Percentiles rank a stretch among this genome's conserved stretches.
Conservation (phyloP, 2,329 filamentous ascomycete genomes). For the Fusarium sp. region DNA sequence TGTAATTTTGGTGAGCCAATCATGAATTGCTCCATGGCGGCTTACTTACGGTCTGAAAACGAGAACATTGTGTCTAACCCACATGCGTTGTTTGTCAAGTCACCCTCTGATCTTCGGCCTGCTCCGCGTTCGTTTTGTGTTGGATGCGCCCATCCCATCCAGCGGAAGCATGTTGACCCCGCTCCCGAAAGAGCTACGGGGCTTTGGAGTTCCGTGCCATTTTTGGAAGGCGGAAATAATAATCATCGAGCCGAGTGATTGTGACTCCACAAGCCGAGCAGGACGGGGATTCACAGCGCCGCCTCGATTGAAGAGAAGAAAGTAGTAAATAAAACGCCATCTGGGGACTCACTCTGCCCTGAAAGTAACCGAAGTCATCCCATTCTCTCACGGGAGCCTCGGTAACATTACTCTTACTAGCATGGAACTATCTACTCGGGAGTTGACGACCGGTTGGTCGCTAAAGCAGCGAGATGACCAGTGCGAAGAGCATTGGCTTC, state of each 20-base stretch:
- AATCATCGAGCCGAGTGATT: background rate
- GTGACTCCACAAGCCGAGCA: background rate
- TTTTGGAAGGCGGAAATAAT: background rate
- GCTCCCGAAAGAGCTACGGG: background rate
- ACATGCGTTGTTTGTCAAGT: background rate
- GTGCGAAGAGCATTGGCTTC: background rate
- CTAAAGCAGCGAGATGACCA: background rate
- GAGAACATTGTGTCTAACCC: background rate
- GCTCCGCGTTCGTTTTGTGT: background rate
- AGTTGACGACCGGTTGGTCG: background rate
- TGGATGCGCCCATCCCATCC: background rate
- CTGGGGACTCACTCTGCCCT: background rate
- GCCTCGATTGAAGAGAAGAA: background rate
- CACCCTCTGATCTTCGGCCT: background rate
- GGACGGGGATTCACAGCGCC: background rate
- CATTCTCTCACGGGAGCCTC: background rate
- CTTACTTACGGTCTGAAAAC: conserved; percentile 9
- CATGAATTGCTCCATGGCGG: background rate
- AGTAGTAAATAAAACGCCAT: background rate
- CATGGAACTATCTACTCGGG: background rate
- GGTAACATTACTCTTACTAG: background rate
- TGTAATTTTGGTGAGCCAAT: background rate
- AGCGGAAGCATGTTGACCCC: background rate
- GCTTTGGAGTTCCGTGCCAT: background rate
- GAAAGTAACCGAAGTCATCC: background rate